A percentile compares a stretch with the other conserved stretches of the same genome.
These are phyloP conservation scores for Fusarium incarnatum DNA, from an alignment of 2,329 filamentous ascomycete species.

Conservation along the genomic window DNA sequence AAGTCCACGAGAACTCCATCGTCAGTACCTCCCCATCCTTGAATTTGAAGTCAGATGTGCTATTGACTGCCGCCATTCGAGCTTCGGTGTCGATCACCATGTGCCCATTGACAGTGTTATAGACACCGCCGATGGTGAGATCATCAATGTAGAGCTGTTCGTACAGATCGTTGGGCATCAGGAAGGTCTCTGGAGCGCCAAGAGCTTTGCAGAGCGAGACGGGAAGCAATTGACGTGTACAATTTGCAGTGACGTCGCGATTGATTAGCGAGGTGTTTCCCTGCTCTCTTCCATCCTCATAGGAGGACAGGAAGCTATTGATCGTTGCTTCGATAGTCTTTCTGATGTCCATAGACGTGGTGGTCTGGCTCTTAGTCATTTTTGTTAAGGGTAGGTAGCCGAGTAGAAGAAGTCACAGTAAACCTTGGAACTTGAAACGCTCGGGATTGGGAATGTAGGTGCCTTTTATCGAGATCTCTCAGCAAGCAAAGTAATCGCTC, in stretches of 20 bases:
- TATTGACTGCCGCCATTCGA: constrained; percentile 13
- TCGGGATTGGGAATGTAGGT: neutral
- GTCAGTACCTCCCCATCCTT: constrained; percentile 9
- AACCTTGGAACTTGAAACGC: rapidly evolving
- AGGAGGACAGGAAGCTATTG: constrained; percentile 15
- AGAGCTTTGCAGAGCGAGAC: constrained; percentile 12
- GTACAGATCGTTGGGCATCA: constrained; percentile 25
- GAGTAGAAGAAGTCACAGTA: too few relatives aligned
- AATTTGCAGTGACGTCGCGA: constrained; percentile 19
- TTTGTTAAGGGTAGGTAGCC: rapidly evolving
- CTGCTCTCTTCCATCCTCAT: constrained; percentile 23
- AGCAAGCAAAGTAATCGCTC: neutral
- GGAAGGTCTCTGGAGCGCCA: constrained; percentile 3
- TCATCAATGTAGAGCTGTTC: constrained; percentile 15
- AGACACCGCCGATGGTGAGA: constrained; percentile 16
- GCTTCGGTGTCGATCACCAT: constrained; percentile 20
- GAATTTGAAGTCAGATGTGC: constrained; percentile 18
- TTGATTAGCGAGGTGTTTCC: constrained; percentile 20
- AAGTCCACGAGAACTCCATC: constrained; percentile 17
- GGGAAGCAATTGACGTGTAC: constrained; percentile 30
- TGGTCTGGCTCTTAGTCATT: neutral
- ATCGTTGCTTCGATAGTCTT: constrained; percentile 23
- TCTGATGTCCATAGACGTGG: constrained; percentile 12
- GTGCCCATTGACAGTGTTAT: constrained; percentile 3
- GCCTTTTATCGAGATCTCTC: neutral